Evolutionary conservation across 1,284 basidiomycete species (phyloP).

Genomic region (Apiotrichum mycotoxinovorans): DNA sequence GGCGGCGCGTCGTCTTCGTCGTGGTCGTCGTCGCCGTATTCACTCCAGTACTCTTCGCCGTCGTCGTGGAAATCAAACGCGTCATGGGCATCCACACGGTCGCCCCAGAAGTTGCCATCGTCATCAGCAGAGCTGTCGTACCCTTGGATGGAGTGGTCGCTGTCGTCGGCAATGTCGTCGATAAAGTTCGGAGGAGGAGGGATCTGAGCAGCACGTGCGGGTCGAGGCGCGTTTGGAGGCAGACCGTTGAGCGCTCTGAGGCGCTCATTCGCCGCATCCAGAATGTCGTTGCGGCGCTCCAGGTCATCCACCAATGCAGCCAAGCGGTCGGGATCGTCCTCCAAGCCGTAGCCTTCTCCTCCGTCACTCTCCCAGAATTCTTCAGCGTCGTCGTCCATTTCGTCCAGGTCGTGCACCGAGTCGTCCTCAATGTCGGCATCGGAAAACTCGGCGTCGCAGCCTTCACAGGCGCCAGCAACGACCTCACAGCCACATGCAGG

Average conservation of each 20-base stretch:
- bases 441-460: conserved; percentile 35
- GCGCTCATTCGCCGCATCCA: neutral
- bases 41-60: too few species aligned
- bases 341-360: neutral
- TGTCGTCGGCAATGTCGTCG: conserved; percentile 8
- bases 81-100: neutral
- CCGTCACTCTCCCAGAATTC: too few species aligned
- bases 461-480: conserved; percentile 26
- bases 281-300: neutral
- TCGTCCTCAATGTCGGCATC: conserved; percentile 18
- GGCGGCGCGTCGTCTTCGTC: neutral
- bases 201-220: neutral
- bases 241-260: too few species aligned
- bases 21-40: too few species aligned
- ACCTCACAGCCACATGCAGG: conserved; percentile 39
- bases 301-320: too few species aligned
- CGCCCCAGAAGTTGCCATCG: conserved; percentile 1
- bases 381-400: neutral
- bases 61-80: neutral
- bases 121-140: conserved; percentile 4
- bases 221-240: neutral
- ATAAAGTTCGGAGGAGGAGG: neutral
- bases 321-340: neutral
- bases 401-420: conserved; percentile 4
- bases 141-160: conserved; percentile 3